Percentiles rank a stretch among this genome's conserved stretches.
Evolutionary conservation across 2,329 filamentous ascomycete species (phyloP).

Genomic region (Neopestalotiopsis sp.): DNA sequence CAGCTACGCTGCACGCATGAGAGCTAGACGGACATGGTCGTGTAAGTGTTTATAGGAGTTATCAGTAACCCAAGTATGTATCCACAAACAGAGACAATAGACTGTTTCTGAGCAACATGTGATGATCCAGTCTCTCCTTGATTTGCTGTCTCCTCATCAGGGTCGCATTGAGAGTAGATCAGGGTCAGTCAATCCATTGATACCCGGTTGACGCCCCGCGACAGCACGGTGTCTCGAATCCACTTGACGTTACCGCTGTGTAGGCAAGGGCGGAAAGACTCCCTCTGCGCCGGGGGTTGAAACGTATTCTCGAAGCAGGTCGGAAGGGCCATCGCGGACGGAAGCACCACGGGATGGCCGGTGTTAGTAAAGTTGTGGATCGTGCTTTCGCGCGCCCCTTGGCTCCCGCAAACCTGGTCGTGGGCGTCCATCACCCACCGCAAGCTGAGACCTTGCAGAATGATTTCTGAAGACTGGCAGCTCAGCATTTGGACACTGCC

Average conservation of each 20-base stretch:
- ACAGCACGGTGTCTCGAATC: not conserved
- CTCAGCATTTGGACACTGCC: not conserved
- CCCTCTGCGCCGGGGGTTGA: constrained; percentile 2
- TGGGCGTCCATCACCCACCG: not conserved
- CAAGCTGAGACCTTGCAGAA: constrained; percentile 1
- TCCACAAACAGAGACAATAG: not conserved
- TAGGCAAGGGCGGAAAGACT: not conserved
- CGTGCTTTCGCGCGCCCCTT: constrained; percentile 4
- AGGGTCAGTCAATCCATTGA: constrained; percentile 11
- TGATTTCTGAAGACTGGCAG: not conserved
- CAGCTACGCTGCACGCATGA: not conserved
- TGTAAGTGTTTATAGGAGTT: not conserved
- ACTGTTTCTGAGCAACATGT: not conserved
- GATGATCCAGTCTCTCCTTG: not conserved
- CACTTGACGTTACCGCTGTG: constrained; percentile 8
- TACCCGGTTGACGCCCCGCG: not conserved
- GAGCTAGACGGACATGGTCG: not conserved
- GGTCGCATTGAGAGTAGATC: constrained; percentile 7
- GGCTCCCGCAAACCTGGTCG: constrained; percentile 5
- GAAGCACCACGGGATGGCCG: not conserved
- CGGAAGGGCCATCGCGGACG: not conserved
- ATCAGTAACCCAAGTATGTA: not conserved
- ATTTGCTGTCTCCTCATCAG: constrained; percentile 8
- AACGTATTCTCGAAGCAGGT: constrained; percentile 13
- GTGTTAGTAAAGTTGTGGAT: constrained; percentile 3